Percentiles rank a stretch among this genome's conserved stretches.
These are phyloP conservation scores for Melampsora americana DNA, from an alignment of 1,284 basidiomycete genomes.

Conservation along the genomic window DNA sequence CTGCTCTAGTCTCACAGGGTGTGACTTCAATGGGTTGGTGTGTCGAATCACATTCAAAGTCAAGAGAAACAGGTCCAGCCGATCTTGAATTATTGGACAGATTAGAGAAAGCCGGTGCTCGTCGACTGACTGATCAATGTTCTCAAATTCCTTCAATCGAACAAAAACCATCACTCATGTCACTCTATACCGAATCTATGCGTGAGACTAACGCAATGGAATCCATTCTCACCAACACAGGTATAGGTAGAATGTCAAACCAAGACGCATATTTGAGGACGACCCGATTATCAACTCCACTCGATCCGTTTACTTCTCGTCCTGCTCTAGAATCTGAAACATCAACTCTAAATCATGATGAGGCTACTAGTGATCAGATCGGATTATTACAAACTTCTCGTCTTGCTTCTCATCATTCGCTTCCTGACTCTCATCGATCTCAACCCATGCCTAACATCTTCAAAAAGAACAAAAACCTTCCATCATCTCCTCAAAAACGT, in stretches of 20 bases:
- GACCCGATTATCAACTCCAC: not conserved
- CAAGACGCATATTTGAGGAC: not conserved
- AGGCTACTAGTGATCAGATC: not conserved
- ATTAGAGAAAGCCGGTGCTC: not conserved
- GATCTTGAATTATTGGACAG: not conserved
- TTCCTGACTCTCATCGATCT: conserved; percentile 1
- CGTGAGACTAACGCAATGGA: not conserved
- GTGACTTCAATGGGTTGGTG: not conserved
- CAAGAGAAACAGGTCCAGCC: not conserved
- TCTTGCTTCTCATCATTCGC: too few relatives aligned
- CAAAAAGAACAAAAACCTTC: too few relatives aligned
- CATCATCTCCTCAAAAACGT: not conserved
- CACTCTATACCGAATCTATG: not conserved
- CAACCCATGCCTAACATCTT: conserved; percentile 3
- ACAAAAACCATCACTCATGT: not conserved
- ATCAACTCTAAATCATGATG: not conserved
- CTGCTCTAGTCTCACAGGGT: not conserved
- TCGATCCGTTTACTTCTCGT: not conserved
- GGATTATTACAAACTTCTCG: not conserved
- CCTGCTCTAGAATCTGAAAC: not conserved
- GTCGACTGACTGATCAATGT: not conserved
- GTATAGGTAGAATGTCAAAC: not conserved
- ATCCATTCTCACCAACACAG: not conserved
- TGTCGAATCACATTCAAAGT: not conserved
- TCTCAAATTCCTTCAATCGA: not conserved